Evolutionary conservation across 2,329 filamentous ascomycete genomes (phyloP).

Genomic region (Pestalotiopsis sp.): DNA sequence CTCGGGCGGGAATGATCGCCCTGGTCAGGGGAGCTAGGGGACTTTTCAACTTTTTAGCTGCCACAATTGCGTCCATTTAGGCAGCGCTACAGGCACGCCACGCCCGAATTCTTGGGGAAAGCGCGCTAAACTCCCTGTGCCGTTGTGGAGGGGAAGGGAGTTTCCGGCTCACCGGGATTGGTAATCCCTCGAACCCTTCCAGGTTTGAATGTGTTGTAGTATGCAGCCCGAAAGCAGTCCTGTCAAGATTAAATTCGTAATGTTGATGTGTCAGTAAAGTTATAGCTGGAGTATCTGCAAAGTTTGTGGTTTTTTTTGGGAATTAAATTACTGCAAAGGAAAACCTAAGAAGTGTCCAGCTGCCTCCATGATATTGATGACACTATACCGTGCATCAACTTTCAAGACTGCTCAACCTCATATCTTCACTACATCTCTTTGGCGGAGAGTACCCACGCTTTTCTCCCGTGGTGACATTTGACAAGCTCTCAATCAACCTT

Average conservation of each 20-base stretch:
- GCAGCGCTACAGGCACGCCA: background rate
- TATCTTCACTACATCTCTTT: too few species aligned
- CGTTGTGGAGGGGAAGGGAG: background rate
- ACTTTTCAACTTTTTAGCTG: background rate
- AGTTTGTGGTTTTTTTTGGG: background rate
- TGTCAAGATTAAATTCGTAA: too few species aligned
- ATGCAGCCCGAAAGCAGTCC: too few species aligned
- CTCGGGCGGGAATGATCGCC: background rate
- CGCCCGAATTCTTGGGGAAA: background rate
- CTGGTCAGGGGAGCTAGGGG: background rate
- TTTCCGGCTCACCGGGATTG: background rate
- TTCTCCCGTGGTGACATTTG: background rate
- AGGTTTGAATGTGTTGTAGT: too few species aligned
- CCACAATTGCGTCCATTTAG: background rate
- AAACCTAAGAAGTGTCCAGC: background rate
- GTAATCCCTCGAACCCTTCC: background rate
- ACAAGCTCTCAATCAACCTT: constrained; percentile 23
- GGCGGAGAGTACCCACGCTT: background rate
- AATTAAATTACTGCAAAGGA: background rate
- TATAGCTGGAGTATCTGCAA: background rate
- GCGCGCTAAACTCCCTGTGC: background rate
- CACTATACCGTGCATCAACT: background rate
- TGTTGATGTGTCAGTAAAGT: background rate
- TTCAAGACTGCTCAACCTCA: too few species aligned
- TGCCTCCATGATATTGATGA: background rate